Conservation (phyloP, 768 basidiomycete species). For the Tulasnella sp. region DNA sequence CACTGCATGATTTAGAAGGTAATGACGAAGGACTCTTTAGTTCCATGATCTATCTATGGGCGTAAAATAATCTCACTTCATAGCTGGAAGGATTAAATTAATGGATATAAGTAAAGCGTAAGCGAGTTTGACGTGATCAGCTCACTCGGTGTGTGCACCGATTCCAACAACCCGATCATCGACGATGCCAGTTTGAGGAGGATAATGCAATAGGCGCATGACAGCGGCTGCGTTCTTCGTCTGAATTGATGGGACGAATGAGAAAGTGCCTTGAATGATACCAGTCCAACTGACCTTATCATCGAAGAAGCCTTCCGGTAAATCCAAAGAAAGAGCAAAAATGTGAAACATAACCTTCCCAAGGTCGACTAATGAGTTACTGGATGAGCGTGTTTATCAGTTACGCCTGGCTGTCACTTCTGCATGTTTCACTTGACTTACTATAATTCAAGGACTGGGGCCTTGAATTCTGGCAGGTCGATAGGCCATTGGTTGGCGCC, state of each 20-base stretch:
- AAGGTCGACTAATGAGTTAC: conserved; percentile 43
- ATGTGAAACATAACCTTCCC: conserved; percentile 69
- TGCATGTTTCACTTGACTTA: background rate
- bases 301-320: conserved; percentile 68
- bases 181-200: conserved; percentile 52
- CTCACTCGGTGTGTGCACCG: conserved; percentile 78
- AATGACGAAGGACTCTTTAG: too few relatives aligned
- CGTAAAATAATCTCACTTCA: background rate
- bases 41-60: too few relatives aligned
- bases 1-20: too few relatives aligned
- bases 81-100: background rate
- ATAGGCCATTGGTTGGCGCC: conserved; percentile 72
- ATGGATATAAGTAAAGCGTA: background rate
- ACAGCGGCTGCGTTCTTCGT: conserved; percentile 71
- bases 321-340: conserved; percentile 70
- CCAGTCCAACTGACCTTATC: conserved; percentile 47
- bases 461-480: conserved; percentile 49
- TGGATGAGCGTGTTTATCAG: too few relatives aligned
- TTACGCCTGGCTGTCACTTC: too few relatives aligned
- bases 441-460: conserved; percentile 32
- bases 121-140: conserved; percentile 18
- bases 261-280: background rate
- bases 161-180: conserved; percentile 67
- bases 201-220: conserved; percentile 79
- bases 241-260: conserved; percentile 29